Percentiles rank a stretch among this genome's conserved stretches.
Evolutionary conservation across 1,284 basidiomycete species (phyloP).

Genomic region (Mycosarcoma mackinlayi): DNA sequence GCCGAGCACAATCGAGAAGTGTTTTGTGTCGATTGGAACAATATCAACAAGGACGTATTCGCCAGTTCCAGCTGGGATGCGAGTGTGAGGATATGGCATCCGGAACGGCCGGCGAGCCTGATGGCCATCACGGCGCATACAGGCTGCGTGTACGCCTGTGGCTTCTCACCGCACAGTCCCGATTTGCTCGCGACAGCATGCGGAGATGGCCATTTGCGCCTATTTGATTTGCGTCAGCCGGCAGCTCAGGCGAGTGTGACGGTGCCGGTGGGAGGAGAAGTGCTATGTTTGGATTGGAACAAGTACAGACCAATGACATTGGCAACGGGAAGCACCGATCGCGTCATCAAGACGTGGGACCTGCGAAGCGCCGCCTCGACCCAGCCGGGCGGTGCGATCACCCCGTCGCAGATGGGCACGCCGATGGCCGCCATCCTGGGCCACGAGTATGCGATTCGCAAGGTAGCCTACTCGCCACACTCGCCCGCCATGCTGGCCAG

Average conservation of each 20-base stretch:
- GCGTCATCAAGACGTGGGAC: constrained; percentile 83
- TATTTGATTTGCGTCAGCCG: constrained; percentile 59
- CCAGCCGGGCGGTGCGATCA: neutral
- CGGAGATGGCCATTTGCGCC: constrained; percentile 73
- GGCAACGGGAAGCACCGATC: constrained; percentile 85
- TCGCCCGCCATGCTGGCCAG: constrained; percentile 81
- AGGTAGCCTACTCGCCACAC: constrained; percentile 72
- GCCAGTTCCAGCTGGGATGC: constrained; percentile 89
- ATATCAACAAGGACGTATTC: constrained; percentile 89
- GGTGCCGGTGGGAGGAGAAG: constrained; percentile 64
- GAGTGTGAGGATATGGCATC: constrained; percentile 87
- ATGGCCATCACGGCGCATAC: constrained; percentile 83
- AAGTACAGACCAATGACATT: constrained; percentile 84
- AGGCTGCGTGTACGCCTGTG: constrained; percentile 85
- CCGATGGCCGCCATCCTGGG: constrained; percentile 63
- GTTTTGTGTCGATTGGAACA: constrained; percentile 97
- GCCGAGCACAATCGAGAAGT: constrained; percentile 92
- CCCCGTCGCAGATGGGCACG: constrained; percentile 20
- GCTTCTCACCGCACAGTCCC: constrained; percentile 90
- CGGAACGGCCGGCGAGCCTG: constrained; percentile 81
- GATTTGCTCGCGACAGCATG: constrained; percentile 83
- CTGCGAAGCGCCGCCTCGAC: constrained; percentile 58
- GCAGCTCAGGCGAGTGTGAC: constrained; percentile 15
- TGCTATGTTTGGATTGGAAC: constrained; percentile 87
- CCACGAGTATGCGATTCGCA: constrained; percentile 71